Evolutionary conservation across 2,329 filamentous ascomycete genomes (phyloP).

Genomic region (Karstenula rhodostoma): DNA sequence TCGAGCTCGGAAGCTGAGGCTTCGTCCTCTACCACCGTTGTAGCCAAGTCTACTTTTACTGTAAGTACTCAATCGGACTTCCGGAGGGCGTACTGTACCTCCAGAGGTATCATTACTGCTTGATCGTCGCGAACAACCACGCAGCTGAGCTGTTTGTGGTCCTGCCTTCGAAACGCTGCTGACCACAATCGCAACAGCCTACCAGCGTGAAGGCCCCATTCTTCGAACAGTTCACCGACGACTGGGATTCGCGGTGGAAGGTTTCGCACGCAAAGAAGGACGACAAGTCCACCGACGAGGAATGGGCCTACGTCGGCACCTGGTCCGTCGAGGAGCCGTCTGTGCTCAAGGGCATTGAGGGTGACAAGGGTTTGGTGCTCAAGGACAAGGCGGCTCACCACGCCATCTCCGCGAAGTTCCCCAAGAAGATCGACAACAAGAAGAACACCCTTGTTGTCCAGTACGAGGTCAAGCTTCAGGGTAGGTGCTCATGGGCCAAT

Average conservation of each 20-base stretch:
- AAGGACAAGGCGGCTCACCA: conserved; percentile 99
- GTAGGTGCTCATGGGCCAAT: conserved; percentile 62
- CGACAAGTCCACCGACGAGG: conserved; percentile 75
- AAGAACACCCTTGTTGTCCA: conserved; percentile 96
- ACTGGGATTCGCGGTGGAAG: conserved; percentile 94
- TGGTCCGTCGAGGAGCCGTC: conserved; percentile 96
- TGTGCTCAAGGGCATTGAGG: conserved; percentile 89
- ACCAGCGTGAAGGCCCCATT: conserved; percentile 90
- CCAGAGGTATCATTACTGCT: no score
- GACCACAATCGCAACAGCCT: conserved; percentile 66
- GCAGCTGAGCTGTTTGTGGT: background rate
- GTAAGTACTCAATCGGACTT: conserved; percentile 63
- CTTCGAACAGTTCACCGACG: conserved; percentile 97
- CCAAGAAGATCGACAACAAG: conserved; percentile 96
- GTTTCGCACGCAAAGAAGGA: conserved; percentile 97
- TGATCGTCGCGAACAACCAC: background rate
- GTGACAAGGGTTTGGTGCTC: conserved; percentile 95
- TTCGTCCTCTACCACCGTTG: conserved; percentile 64
- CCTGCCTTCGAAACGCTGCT: conserved; percentile 17
- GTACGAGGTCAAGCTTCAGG: conserved; percentile 99
- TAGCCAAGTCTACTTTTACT: conserved; percentile 83
- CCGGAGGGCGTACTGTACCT: background rate
- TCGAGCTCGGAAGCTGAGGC: conserved; percentile 56
- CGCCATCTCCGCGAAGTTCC: conserved; percentile 98
- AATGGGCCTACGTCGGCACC: conserved; percentile 97